A percentile compares a stretch with the other conserved stretches of the same genome.
Evolutionary conservation across 176 grass and related monocot species (phyloP).

Genomic region (Triticum dicoccoides): DNA sequence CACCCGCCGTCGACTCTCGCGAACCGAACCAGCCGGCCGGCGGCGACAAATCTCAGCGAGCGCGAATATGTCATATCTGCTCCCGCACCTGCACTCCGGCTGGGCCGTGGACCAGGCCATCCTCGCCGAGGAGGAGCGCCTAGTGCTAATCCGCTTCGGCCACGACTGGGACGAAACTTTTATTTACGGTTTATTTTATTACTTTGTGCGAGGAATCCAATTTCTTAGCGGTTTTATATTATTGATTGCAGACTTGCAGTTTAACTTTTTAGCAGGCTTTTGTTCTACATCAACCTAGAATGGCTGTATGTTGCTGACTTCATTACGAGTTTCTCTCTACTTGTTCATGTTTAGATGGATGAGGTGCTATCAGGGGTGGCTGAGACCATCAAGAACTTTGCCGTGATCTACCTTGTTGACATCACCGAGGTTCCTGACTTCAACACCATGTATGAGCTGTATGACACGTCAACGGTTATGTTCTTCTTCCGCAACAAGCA

Average conservation of each 20-base stretch:
- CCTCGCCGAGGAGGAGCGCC: background rate
- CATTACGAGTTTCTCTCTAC: background rate
- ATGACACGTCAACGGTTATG: too few species aligned
- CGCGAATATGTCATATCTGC: background rate
- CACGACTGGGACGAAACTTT: background rate
- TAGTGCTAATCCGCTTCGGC: background rate
- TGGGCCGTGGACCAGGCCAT: background rate
- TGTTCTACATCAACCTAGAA: background rate
- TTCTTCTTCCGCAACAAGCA: too few species aligned
- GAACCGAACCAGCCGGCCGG: too few species aligned
- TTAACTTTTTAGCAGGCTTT: background rate
- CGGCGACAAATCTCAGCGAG: too few species aligned
- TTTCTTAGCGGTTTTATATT: background rate
- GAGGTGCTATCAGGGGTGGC: too few species aligned
- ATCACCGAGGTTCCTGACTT: too few species aligned
- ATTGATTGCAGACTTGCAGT: background rate
- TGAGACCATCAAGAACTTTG: too few species aligned
- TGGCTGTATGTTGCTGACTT: background rate
- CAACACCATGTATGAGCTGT: too few species aligned
- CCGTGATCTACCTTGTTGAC: too few species aligned
- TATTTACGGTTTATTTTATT: background rate
- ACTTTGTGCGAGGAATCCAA: background rate
- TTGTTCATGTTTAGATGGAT: too few species aligned
- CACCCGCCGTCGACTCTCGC: too few species aligned
- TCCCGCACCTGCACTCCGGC: background rate